Evolutionary conservation across 345 rosid genomes (phyloP).

Genomic region (Luvunga scandens): DNA sequence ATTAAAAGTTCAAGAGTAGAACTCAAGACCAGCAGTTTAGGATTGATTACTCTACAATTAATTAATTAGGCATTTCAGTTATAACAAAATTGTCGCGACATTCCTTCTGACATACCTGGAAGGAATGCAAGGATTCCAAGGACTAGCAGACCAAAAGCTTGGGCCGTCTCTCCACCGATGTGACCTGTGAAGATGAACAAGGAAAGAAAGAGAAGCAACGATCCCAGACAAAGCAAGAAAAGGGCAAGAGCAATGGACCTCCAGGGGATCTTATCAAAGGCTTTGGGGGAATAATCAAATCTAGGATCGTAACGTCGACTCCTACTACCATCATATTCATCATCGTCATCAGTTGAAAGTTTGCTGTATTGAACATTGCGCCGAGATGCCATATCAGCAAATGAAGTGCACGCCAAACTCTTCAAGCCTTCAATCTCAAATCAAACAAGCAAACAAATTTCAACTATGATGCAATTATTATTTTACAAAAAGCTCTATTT

Average conservation of each 20-base stretch:
- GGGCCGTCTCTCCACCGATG: conserved; percentile 82
- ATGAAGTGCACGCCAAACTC: neutral
- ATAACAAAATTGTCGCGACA: neutral
- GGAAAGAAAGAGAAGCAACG: conserved; percentile 62
- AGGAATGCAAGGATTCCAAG: conserved; percentile 82
- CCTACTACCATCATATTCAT: conserved; percentile 30
- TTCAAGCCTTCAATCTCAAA: neutral
- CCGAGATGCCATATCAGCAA: conserved; percentile 54
- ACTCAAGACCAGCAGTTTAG: neutral
- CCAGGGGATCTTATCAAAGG: conserved; percentile 74
- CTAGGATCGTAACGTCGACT: conserved; percentile 53
- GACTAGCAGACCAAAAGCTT: conserved; percentile 71
- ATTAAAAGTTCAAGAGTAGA: neutral
- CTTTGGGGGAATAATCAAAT: conserved; percentile 64
- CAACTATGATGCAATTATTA: neutral
- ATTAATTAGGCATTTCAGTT: neutral
- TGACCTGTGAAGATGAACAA: conserved; percentile 77
- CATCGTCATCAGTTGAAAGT: conserved; percentile 57
- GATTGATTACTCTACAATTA: neutral
- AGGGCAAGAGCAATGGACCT: conserved; percentile 75
- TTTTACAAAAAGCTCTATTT: no score
- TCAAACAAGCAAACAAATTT: neutral
- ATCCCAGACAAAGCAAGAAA: conserved; percentile 66
- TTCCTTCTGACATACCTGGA: conserved; percentile 83
- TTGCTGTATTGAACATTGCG: conserved; percentile 48